Conservation (phyloP, 169 alveolate genomes). For the Plasmodium yoelii region DNA sequence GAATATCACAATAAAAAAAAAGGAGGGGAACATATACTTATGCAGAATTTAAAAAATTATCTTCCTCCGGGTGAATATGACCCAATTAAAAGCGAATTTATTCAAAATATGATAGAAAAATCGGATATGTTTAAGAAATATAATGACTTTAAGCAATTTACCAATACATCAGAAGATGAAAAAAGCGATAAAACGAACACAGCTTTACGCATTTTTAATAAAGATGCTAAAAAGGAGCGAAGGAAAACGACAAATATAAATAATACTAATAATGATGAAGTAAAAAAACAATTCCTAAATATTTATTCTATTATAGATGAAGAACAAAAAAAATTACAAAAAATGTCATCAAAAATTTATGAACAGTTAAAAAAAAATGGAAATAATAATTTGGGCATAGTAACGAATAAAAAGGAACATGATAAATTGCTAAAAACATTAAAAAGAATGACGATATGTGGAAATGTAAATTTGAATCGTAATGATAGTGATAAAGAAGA, state of each 20-base stretch:
- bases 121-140: too few relatives aligned
- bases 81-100: too few relatives aligned
- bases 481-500: not conserved
- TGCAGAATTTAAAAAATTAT: not conserved
- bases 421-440: too few relatives aligned
- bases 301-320: not conserved
- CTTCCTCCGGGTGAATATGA: too few relatives aligned
- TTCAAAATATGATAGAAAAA: too few relatives aligned
- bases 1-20: not conserved
- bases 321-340: slow-evolving; percentile 5
- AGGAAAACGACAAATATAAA: not conserved
- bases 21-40: slow-evolving; percentile 8
- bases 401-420: too few relatives aligned
- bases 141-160: too few relatives aligned
- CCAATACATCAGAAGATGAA: too few relatives aligned
- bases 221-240: slow-evolving; percentile 12
- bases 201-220: not conserved
- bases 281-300: not conserved
- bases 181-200: too few relatives aligned
- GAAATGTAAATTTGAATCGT: too few relatives aligned
- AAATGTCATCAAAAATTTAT: not conserved
- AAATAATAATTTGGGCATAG: not conserved
- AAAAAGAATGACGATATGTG: too few relatives aligned
- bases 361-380: not conserved
- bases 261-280: slow-evolving; percentile 6